Evolutionary conservation across 768 basidiomycete species (phyloP).

Genomic region (Hemileccinum impolitum): DNA sequence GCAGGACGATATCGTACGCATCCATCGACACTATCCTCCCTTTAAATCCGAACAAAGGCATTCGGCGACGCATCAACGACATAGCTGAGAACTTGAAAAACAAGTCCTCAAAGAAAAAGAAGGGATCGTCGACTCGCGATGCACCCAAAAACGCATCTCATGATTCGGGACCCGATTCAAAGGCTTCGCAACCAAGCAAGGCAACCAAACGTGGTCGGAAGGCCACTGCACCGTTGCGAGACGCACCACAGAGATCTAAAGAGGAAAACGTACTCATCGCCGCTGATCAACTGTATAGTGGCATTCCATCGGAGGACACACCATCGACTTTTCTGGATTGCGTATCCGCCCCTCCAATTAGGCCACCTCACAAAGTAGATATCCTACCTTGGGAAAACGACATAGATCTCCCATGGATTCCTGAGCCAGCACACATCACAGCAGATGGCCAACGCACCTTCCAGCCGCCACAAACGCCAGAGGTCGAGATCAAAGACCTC

Average conservation of each 20-base stretch:
- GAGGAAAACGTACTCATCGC: neutral
- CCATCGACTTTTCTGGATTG: neutral
- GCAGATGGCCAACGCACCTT: neutral
- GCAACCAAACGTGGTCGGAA: neutral
- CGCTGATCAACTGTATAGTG: constrained; percentile 5
- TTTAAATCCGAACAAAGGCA: constrained; percentile 2
- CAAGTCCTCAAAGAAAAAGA: constrained; percentile 5
- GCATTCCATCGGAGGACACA: neutral
- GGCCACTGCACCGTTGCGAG: neutral
- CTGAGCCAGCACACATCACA: neutral
- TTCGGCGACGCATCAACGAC: constrained; percentile 16
- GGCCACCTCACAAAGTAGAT: neutral
- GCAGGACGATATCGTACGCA: constrained; percentile 16
- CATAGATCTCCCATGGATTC: neutral
- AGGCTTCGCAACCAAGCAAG: neutral
- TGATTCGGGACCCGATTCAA: neutral
- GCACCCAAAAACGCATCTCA: neutral
- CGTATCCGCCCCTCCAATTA: neutral
- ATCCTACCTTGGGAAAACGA: neutral
- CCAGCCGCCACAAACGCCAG: neutral
- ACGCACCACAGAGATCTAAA: neutral
- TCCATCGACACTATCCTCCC: constrained; percentile 18
- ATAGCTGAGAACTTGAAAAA: constrained; percentile 7
- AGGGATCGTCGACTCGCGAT: neutral
- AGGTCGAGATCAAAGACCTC: constrained; percentile 8